These are phyloP conservation scores for Limnanthes douglasii DNA, from an alignment of 345 rosid species.

Conservation along the genomic window DNA sequence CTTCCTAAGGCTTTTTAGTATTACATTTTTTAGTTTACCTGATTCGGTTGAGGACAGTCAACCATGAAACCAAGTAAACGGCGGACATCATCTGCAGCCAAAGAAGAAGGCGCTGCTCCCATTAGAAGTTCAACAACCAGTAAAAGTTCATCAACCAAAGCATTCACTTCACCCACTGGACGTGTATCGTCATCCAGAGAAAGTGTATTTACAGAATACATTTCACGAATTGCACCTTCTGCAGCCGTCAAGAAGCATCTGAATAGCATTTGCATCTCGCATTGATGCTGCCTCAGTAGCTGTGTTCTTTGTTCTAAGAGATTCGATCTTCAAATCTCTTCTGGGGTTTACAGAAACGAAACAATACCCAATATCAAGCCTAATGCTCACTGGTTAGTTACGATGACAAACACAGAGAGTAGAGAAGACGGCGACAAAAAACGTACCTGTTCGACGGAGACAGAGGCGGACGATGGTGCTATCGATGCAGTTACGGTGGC, in stretches of 20 bases:
- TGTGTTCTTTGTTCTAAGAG: too few relatives aligned
- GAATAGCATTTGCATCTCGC: slow-evolving; percentile 96
- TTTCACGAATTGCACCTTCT: slow-evolving; percentile 82
- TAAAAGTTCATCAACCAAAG: slow-evolving; percentile 95
- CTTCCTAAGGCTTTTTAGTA: too few relatives aligned
- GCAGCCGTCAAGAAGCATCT: slow-evolving; percentile 98
- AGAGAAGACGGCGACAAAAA: too few relatives aligned
- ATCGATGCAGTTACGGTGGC: too few relatives aligned
- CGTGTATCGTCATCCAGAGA: slow-evolving; percentile 40
- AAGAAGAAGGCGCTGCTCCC: slow-evolving; percentile 74
- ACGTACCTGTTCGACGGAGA: too few relatives aligned
- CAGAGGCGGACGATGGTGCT: too few relatives aligned
- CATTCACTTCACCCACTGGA: slow-evolving; percentile 91
- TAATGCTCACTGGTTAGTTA: too few relatives aligned
- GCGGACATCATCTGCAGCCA: slow-evolving; percentile 65
- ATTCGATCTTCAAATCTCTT: too few relatives aligned
- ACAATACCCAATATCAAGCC: too few relatives aligned
- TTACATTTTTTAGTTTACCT: too few relatives aligned
- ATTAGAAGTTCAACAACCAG: slow-evolving; percentile 93
- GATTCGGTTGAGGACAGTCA: slow-evolving; percentile 97
- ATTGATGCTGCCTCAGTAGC: slow-evolving; percentile 83
- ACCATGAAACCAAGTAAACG: slow-evolving; percentile 85
- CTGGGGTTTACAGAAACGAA: too few relatives aligned
- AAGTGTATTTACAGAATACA: slow-evolving; percentile 57
- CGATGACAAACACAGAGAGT: too few relatives aligned